Evolutionary conservation across 345 rosid species (phyloP), one percentile per base, ranked within the genome.

Genomic region (Eutrema yunnanense): DNA sequence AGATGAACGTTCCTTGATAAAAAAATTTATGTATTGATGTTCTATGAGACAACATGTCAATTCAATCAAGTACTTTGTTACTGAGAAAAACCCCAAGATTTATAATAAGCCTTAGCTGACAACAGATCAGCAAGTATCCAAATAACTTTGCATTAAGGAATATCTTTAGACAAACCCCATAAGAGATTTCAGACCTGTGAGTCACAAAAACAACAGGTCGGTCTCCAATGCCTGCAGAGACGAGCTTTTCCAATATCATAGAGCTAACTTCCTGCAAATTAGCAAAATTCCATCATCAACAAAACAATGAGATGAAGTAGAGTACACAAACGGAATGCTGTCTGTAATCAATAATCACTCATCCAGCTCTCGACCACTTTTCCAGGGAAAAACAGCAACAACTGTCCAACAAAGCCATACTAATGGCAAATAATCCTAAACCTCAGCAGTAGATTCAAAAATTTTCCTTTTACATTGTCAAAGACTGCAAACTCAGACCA

Each of bases 181-280:
- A 37, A 63, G 47, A 63, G 38, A 63, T 48, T 19, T 72, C 72
- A 54, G 48, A 88, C 97, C 99, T 95, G 83, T 95, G 97, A 77
- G 99, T 95, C 78, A 95, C 96, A 82, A 95, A 95, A 54, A 95
- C 97, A 81, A 95, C 96, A 79, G 99, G 99, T 26, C 89, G 89
- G 75, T 78, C 80, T 69, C 97, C 99, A 77, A 95, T 92, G 76
- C 99, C 97, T 10, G 97, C 99, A 59, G 86, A 81, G 71, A 89
- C 85, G 37, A 92, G 92, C 87, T 89, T 86, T 75, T 80, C 83
- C 76, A 95, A 79, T 46, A 90, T 75, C 87, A 79, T 82, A 77
- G 89, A 85, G 82, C 99, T 88, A 47, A 90, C 99, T 82, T 95
- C 99, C 99, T 95, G 82, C 74, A 73, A 42, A 59, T 74, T 68